Evolutionary conservation across 139 green algal species (phyloP).

Genomic region (Tetradesmus lagerheimii): DNA sequence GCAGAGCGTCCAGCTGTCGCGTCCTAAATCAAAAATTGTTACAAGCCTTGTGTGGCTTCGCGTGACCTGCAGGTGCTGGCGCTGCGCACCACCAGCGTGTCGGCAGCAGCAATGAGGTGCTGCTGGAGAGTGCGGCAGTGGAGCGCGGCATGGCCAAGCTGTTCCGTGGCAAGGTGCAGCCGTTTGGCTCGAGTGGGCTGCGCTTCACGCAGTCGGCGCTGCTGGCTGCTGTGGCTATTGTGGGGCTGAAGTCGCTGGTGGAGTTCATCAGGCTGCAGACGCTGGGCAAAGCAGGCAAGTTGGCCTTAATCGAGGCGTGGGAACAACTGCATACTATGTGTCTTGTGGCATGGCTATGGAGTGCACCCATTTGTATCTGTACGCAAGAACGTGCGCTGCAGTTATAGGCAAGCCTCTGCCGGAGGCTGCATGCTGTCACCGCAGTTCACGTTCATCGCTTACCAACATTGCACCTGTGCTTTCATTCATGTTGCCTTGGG

Average conservation of each 20-base stretch:
- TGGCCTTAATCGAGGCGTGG: not conserved
- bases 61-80: not conserved
- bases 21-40: too few species aligned
- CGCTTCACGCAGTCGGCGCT: slow-evolving; percentile 66
- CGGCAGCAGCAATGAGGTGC: slow-evolving; percentile 25
- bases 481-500: not conserved
- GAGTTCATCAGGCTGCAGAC: slow-evolving; percentile 75
- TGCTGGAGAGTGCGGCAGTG: slow-evolving; percentile 64
- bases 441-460: too few species aligned
- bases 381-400: not conserved
- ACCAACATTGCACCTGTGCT: too few species aligned
- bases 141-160: slow-evolving; percentile 81
- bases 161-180: slow-evolving; percentile 69
- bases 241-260: slow-evolving; percentile 77
- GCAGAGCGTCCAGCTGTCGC: too few species aligned
- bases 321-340: too few species aligned
- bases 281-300: slow-evolving; percentile 36
- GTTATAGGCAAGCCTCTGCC: not conserved
- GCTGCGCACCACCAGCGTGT: slow-evolving; percentile 30
- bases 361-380: not conserved
- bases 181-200: slow-evolving; percentile 12
- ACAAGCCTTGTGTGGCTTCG: too few species aligned
- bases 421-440: not conserved
- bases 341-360: too few species aligned
- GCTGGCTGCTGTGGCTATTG: slow-evolving; percentile 61